A percentile compares a stretch with the other conserved stretches of the same genome.
These are phyloP conservation scores for Volvariella volvacea DNA, from an alignment of 1,284 basidiomycete species.

Conservation along the genomic window DNA sequence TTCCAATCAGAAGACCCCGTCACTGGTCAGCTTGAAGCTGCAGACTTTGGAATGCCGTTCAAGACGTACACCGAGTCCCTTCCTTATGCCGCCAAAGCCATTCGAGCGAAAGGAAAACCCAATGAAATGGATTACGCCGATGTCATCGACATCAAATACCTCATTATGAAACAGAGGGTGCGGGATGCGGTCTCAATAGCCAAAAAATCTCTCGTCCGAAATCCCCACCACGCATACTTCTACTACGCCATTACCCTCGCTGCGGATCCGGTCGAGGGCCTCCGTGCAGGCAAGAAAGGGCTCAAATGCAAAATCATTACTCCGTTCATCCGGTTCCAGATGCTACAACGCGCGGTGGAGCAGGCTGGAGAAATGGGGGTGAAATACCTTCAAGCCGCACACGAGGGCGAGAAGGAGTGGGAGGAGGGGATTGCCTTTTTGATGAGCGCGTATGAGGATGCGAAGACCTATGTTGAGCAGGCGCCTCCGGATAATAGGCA, in stretches of 20 bases:
- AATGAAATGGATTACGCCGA: conserved; percentile 44
- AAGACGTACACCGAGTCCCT: conserved; percentile 47
- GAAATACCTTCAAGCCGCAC: conserved; percentile 33
- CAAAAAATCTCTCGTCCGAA: conserved; percentile 38
- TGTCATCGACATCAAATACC: conserved; percentile 53
- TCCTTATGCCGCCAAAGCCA: conserved; percentile 45
- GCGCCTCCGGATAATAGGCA: conserved; percentile 57
- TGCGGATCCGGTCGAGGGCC: conserved; percentile 26
- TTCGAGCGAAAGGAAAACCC: conserved; percentile 32
- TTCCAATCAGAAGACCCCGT: conserved; percentile 36
- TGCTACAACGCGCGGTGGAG: conserved; percentile 53
- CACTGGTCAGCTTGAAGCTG: not conserved
- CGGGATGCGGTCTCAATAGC: conserved; percentile 38
- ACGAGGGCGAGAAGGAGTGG: conserved; percentile 35
- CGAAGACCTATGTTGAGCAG: conserved; percentile 43
- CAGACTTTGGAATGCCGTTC: conserved; percentile 45
- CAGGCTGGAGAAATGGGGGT: conserved; percentile 52
- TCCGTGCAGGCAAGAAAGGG: conserved; percentile 46
- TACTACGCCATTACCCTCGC: conserved; percentile 48
- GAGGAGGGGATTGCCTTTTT: conserved; percentile 55
- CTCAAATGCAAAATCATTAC: conserved; percentile 42
- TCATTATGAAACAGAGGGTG: conserved; percentile 38
- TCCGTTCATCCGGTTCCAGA: conserved; percentile 41
- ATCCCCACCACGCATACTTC: conserved; percentile 48
- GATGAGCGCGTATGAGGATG: conserved; percentile 48